These are phyloP conservation scores for Pyracantha coccinea DNA, from an alignment of 331 rosid genomes.

Conservation along the genomic window DNA sequence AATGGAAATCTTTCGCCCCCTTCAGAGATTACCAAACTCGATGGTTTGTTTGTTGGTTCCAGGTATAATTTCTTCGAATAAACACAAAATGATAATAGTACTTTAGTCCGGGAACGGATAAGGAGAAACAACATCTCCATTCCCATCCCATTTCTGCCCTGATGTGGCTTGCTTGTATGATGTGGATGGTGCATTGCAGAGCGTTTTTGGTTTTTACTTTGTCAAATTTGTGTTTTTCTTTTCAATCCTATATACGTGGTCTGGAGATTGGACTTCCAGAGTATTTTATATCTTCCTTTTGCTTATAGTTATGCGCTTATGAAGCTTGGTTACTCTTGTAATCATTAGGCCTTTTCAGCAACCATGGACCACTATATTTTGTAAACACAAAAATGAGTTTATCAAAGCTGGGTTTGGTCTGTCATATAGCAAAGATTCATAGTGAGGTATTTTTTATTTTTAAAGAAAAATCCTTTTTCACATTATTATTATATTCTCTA, in stretches of 20 bases:
- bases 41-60: conserved; percentile 89
- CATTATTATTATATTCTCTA: conserved; percentile 6
- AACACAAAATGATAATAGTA: background rate
- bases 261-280: background rate
- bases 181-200: background rate
- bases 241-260: background rate
- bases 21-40: conserved; percentile 79
- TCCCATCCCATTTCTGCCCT: background rate
- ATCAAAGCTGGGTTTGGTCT: conserved; percentile 87
- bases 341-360: conserved; percentile 85
- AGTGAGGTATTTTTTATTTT: conserved; percentile 59
- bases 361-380: conserved; percentile 93
- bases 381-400: conserved; percentile 66
- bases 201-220: background rate
- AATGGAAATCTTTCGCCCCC: conserved; percentile 14
- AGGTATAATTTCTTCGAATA: conserved; percentile 37
- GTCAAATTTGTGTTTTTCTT: background rate
- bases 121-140: background rate
- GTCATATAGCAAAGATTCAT: conserved; percentile 98
- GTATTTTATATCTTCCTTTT: background rate
- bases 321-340: background rate
- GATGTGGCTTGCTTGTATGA: background rate
- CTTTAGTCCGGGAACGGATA: background rate
- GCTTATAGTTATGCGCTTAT: conserved; percentile 10
- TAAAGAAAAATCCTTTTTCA: background rate